Conservation (phyloP, 2,329 filamentous ascomycete genomes). For the Trichoderma endophyticum region DNA sequence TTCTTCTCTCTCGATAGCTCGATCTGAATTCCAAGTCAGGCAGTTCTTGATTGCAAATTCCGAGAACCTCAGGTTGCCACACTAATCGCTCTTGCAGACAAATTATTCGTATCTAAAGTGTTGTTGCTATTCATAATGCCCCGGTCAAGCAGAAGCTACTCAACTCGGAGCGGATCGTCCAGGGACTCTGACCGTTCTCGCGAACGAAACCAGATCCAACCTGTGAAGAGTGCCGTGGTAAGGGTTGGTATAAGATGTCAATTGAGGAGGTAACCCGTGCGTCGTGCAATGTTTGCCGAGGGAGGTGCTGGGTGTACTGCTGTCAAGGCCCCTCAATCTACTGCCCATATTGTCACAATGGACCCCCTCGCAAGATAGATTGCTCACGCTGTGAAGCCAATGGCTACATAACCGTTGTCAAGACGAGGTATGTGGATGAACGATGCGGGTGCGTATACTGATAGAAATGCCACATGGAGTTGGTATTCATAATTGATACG, state of each 20-base stretch:
- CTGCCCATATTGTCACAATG: background rate
- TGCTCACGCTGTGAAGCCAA: background rate
- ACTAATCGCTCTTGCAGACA: slow-evolving; percentile 9
- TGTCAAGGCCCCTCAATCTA: slow-evolving; percentile 2
- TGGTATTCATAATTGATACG: background rate
- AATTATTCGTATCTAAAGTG: background rate
- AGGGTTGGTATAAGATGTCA: background rate
- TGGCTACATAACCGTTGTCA: background rate
- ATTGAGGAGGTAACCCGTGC: background rate
- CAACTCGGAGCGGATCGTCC: slow-evolving; percentile 2
- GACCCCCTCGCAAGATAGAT: background rate
- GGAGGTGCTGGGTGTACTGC: background rate
- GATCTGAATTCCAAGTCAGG: background rate
- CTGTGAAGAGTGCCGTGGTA: slow-evolving; percentile 14
- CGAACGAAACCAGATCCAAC: slow-evolving; percentile 3
- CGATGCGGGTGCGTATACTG: background rate
- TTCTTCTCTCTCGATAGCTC: no score
- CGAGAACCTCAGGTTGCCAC: background rate
- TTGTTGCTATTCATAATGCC: background rate
- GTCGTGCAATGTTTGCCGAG: background rate
- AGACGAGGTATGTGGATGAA: background rate
- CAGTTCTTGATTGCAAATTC: background rate
- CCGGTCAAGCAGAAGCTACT: slow-evolving; percentile 7
- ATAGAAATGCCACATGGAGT: background rate
- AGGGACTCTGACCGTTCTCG: slow-evolving; percentile 12